phyloP scores from a whole-genome alignment of 495 filamentous ascomycete genomes.

The Aspergillus taichungensis region DNA sequence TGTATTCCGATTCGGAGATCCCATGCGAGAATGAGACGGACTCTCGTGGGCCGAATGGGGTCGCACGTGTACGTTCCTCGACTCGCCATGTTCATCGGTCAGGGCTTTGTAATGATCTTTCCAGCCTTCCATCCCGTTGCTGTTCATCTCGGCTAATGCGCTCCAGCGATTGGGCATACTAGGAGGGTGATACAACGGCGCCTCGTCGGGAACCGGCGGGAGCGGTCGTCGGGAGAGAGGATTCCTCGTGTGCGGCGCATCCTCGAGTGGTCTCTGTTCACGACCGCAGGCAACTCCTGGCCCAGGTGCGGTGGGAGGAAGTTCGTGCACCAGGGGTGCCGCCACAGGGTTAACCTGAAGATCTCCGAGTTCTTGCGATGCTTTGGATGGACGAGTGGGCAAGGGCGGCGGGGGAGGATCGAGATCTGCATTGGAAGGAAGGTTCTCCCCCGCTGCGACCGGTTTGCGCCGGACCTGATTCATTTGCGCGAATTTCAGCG shows the following conservation, averaged over 20 bases:
- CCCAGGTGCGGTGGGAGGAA: neutral
- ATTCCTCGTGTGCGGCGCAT: neutral
- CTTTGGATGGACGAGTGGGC: constrained; percentile 7
- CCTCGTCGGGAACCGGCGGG: constrained; percentile 25
- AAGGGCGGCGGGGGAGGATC: constrained; percentile 1
- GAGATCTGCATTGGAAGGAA: neutral
- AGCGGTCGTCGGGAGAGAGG: constrained; percentile 17
- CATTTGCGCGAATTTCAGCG: constrained; percentile 26
- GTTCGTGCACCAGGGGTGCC: neutral
- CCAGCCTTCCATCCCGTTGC: constrained; percentile 12
- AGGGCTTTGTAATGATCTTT: constrained; percentile 17
- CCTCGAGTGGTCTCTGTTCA: neutral
- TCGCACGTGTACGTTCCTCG: constrained; percentile 22
- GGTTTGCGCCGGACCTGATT: constrained; percentile 38
- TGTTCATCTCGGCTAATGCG: constrained; percentile 19
- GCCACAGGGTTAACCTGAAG: too few species aligned
- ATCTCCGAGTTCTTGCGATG: neutral
- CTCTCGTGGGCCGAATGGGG: constrained; percentile 21
- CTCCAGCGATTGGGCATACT: constrained; percentile 27
- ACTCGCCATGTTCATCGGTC: constrained; percentile 23
- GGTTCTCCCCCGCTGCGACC: constrained; percentile 8
- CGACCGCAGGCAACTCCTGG: neutral
- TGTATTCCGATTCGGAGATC: constrained; percentile 19
- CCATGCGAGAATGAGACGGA: constrained; percentile 8
- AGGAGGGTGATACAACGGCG: constrained; percentile 4